Base-by-base conservation (phyloP, 768 basidiomycete genomes). In the Trametes villosa region DNA sequence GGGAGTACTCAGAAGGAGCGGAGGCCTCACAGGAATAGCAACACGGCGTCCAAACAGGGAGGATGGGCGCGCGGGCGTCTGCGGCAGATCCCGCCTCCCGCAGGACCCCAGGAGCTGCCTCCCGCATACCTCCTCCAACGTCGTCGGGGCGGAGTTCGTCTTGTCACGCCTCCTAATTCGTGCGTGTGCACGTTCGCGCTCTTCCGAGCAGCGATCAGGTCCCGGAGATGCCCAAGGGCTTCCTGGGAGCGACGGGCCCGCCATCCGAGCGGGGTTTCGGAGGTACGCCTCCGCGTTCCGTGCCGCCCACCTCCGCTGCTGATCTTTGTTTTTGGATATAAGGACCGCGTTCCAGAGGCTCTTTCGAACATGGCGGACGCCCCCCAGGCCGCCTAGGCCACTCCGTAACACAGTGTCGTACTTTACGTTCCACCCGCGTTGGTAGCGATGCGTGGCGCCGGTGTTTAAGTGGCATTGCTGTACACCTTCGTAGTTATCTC, bases 291-390 rank as follows among this genome's bases (percentile, higher is more conserved):
- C 60, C 60, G 60, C 41, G 59, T 49, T 57, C 56, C 56, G 56
- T 18, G 31, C 4, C 31, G 29, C 48, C 47, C 46, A 17, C 53
- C 34, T 54, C 13, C 30, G 31, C 20, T 61, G 60, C 53, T 27
- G 60, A 61, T 61, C 60, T 38, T 36, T 36, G 17, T 24, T 50
- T 61, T 61, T 24, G 48, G 60, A 51, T 60, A 60, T 61, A 61
- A 61, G 34, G 41, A 22, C 31, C 24, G 40, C 22, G 46, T 20
- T 17, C 34, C 48, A 12, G 33, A 44, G n/a, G 38, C 29, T 18
- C n/a, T n/a, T 52, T 53, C 41, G 20, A 50, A 31, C 36, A 11
- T 11, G 20, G 18, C 36, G 44, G 29, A 7, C 53, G 45, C 45
- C 36, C 59, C 46, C 24, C 38, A 46, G 30, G 22, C 22, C 18